Percentiles rank a stretch among this genome's conserved stretches.
Evolutionary conservation across 805 yeast genomes (phyloP).

Genomic region (Yarrowia deformans): DNA sequence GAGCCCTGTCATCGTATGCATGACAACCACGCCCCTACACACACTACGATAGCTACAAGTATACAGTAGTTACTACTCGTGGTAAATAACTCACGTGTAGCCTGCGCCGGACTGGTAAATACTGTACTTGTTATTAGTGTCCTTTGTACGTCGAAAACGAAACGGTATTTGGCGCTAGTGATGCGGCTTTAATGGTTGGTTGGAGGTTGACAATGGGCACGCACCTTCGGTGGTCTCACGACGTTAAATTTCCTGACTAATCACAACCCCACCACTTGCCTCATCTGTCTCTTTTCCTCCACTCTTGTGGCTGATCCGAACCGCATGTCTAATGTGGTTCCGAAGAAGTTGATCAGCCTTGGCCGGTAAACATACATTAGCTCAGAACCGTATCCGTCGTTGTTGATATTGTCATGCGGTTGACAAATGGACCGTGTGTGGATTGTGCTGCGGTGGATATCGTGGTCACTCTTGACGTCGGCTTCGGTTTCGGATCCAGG

Average conservation of each 20-base stretch:
- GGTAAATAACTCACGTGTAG: conserved; percentile 2
- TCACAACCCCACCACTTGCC: neutral
- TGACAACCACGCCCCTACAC: no score
- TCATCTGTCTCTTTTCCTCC: neutral
- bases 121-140: no score
- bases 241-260: neutral
- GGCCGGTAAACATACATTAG: conserved; percentile 1
- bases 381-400: conserved; percentile 11
- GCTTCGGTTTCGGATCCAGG: no score
- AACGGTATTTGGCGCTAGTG: neutral
- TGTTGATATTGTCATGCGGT: neutral
- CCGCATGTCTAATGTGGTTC: neutral
- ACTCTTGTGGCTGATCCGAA: neutral
- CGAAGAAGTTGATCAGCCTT: neutral
- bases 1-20: no score
- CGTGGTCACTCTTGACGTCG: no score
- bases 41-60: neutral
- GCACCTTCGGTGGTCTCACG: no score
- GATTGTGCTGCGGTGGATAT: no score
- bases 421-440: neutral
- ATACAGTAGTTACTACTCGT: no score
- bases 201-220: no score
- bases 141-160: neutral
- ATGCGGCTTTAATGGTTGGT: neutral
- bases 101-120: no score